Percentiles rank a stretch among this genome's conserved stretches.
Conservation (phyloP, 306 rosid genomes). For the Rosa rugosa region DNA sequence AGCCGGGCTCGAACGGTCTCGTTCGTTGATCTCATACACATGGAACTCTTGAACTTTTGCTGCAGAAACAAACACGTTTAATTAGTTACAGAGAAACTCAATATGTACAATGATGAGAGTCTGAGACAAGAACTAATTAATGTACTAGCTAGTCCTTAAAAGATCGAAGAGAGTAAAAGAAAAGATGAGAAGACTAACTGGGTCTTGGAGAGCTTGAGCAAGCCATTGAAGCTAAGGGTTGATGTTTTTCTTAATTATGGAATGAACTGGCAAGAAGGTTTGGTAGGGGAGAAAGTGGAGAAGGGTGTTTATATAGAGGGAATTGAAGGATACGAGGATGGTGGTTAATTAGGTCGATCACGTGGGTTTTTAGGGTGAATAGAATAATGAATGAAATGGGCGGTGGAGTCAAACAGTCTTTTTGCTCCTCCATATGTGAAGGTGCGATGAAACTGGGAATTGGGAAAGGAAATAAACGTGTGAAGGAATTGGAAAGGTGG, state of each 20-base stretch:
- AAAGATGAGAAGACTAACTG: neutral
- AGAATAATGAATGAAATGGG: neutral
- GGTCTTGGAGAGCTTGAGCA: conserved; percentile 22
- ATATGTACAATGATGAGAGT: neutral
- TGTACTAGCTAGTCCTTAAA: neutral
- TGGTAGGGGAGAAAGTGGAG: neutral
- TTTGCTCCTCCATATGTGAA: neutral
- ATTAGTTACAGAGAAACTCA: neutral
- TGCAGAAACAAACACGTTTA: conserved; percentile 22
- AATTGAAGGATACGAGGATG: neutral
- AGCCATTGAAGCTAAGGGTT: neutral
- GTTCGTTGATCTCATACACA: conserved; percentile 71
- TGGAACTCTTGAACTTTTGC: conserved; percentile 56
- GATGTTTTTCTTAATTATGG: neutral
- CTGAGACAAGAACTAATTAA: neutral
- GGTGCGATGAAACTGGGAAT: neutral
- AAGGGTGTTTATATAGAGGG: neutral
- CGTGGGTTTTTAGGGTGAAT: neutral
- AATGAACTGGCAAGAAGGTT: neutral
- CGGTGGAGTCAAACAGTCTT: neutral
- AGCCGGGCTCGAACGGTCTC: conserved; percentile 71
- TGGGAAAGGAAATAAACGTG: neutral
- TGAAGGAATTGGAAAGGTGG: neutral
- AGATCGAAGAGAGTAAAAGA: too few species aligned
- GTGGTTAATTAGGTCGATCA: neutral